These are phyloP conservation scores for Calonectria hongkongensis DNA, from an alignment of 2,329 filamentous ascomycete species.

Conservation along the genomic window DNA sequence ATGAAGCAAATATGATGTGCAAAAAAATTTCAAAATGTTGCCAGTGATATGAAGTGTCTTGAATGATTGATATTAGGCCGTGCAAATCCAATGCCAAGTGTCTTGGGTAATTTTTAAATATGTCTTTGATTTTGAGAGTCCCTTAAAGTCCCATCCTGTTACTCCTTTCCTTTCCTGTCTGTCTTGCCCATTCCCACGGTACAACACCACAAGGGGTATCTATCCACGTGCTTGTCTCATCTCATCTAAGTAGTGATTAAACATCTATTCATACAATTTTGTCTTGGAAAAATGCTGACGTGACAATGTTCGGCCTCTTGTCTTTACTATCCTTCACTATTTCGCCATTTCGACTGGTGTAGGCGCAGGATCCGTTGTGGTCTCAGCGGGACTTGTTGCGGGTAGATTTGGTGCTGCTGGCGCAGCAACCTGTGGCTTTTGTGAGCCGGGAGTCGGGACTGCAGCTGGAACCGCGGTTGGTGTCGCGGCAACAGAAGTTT, in stretches of 20 bases:
- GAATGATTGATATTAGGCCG: constrained; percentile 14
- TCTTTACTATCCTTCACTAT: background rate
- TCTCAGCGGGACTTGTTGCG: background rate
- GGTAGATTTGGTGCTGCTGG: constrained; percentile 9
- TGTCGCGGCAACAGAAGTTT: background rate
- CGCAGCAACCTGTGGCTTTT: background rate
- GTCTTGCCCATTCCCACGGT: background rate
- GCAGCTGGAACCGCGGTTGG: constrained; percentile 6
- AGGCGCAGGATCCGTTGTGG: background rate
- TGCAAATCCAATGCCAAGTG: constrained; percentile 1
- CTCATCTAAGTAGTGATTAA: constrained; percentile 11
- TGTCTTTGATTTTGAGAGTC: background rate
- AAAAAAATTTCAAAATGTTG: background rate
- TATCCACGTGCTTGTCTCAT: constrained; percentile 24
- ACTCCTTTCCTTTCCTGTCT: constrained; percentile 13
- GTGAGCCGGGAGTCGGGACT: constrained; percentile 6
- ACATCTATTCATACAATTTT: constrained; percentile 21
- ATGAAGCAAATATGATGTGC: constrained; percentile 39
- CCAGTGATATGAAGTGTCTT: constrained; percentile 11
- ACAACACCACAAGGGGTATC: constrained; percentile 18
- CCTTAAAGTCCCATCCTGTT: constrained; percentile 13
- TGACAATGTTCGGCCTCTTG: background rate
- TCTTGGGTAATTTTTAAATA: constrained; percentile 3
- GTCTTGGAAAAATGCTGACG: background rate
- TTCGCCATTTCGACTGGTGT: constrained; percentile 8